A percentile compares a stretch with the other conserved stretches of the same genome.
These are phyloP conservation scores for Golubevia sp. DNA, from an alignment of 1,284 basidiomycete genomes.

Conservation along the genomic window DNA sequence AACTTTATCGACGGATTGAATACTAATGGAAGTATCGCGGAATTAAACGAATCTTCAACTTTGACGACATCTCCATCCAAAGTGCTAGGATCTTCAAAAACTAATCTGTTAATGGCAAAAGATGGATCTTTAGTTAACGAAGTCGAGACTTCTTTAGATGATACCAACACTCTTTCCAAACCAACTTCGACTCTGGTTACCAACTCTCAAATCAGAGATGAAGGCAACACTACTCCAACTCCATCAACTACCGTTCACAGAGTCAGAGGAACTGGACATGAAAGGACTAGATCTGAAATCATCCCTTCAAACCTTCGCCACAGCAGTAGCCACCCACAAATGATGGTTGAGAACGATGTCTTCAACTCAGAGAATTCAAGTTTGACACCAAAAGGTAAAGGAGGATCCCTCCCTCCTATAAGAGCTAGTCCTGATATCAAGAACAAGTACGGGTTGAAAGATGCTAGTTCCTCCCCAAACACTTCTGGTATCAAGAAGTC, in stretches of 20 bases:
- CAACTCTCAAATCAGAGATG: too few species aligned
- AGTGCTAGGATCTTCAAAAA: neutral
- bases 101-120: neutral
- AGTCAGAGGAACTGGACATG: neutral
- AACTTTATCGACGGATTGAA: neutral
- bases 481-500: neutral
- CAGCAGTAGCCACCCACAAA: too few species aligned
- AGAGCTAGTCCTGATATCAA: constrained; percentile 14
- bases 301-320: constrained; percentile 3
- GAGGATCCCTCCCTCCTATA: constrained; percentile 1
- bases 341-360: constrained; percentile 3
- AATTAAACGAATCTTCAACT: constrained; percentile 8
- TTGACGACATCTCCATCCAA: neutral
- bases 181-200: neutral
- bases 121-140: neutral
- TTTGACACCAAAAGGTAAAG: constrained; percentile 1
- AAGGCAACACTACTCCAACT: neutral
- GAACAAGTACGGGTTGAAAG: constrained; percentile 11
- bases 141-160: too few species aligned
- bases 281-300: constrained; percentile 1
- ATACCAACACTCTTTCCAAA: neutral
- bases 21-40: constrained; percentile 12
- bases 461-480: neutral
- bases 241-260: neutral
- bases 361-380: constrained; percentile 9